A percentile compares a stretch with the other conserved stretches of the same genome.
Evolutionary conservation across 164 flowering plant species (phyloP).

Genomic region (Echeveria elegans): DNA sequence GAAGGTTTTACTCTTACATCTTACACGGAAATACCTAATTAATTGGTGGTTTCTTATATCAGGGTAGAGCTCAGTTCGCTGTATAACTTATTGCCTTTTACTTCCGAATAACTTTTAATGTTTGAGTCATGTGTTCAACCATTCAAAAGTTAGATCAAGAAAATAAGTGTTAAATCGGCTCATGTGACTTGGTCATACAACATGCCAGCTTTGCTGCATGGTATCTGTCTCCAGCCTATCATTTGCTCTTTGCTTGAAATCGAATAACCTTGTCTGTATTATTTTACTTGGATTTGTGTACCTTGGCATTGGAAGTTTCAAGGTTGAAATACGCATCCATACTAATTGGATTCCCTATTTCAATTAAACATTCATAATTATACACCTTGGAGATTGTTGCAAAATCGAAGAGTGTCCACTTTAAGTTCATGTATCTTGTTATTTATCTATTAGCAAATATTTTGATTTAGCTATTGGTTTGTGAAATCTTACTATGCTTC

Average conservation of each 20-base stretch:
- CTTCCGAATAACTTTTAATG: background rate
- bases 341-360: background rate
- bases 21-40: no score
- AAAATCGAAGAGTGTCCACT: background rate
- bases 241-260: background rate
- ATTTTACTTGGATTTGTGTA: background rate
- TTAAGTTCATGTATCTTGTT: no score
- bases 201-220: background rate
- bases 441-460: background rate
- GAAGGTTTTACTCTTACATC: no score
- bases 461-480: background rate
- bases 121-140: background rate
- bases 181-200: background rate
- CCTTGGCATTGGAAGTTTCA: background rate
- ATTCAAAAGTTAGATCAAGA: background rate
- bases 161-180: no score
- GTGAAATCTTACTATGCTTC: background rate
- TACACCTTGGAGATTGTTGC: background rate
- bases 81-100: background rate
- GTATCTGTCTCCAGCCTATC: background rate
- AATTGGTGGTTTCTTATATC: no score
- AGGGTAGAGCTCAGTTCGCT: no score
- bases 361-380: background rate
- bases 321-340: background rate
- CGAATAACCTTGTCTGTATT: background rate